Base-by-base conservation (phyloP, 305 asterid species). In the Fraxinus velutina region DNA sequence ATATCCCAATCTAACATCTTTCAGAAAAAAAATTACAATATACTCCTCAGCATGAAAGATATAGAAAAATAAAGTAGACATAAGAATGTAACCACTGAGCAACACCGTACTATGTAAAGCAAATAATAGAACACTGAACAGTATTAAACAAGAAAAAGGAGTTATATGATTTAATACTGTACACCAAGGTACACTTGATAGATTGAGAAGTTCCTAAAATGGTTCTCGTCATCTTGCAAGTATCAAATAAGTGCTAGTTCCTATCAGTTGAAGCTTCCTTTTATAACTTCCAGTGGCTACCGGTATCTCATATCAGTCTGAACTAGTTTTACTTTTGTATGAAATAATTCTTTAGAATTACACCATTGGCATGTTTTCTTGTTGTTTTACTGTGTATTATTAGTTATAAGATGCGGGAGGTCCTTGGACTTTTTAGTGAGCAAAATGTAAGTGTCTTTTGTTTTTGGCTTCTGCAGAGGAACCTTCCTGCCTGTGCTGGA, bases 401-500 rank as follows among this genome's bases (percentile, higher is more conserved):
- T 55, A 55, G 27, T 55, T 55, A 5, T 17, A 55, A 55, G 60
- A 50, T 15, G 60, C 60, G 8, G 4, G 60, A 50, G 60, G 21
- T 52, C 62, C 62, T 52, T 52, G 36, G 17, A 29, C 19, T 10
- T 47, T 77, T 27, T 12, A 37, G 64, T 66, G 82, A 78, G 70
- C 76, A 21, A 75, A 5, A 30, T 66, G 66, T 37, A 15, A 81
- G 57, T 29, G 19, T 68, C 39, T 82, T 66, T 6, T 27, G 79
- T 84, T 27, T 30, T 81, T 84, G 86, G 80, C 75, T 62, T 88
- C 36, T 87, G 86, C 96, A 95, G 99, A 92, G 88, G 86, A 92
- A 83, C 86, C 99, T 95, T 75, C 99, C 89, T 19, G 66, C 66
- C 4, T 4, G 66, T 55, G 66, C 66, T 10, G 97, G 88, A 86